A percentile compares a stretch with the other conserved stretches of the same genome.
Evolutionary conservation across 2,329 filamentous ascomycete genomes (phyloP).

Genomic region (Pyricularia sp.): DNA sequence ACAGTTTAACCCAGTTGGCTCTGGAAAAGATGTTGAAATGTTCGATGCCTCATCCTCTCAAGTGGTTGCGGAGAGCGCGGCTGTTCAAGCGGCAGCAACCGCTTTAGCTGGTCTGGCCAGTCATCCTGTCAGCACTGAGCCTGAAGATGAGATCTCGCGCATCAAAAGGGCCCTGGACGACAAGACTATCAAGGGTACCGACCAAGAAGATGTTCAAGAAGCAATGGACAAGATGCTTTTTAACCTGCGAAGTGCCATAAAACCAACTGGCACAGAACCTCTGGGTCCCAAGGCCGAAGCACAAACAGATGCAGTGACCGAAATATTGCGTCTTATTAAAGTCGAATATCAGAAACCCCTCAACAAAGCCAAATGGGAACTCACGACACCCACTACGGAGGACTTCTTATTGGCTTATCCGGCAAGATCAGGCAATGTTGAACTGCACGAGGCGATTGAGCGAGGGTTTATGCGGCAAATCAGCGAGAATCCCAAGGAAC

Average conservation of each 20-base stretch:
- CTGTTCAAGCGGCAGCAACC: background rate
- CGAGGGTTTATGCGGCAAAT: slow-evolving; percentile 75
- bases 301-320: slow-evolving; percentile 72
- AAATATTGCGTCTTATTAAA: slow-evolving; percentile 56
- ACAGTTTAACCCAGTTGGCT: background rate
- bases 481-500: slow-evolving; percentile 46
- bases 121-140: slow-evolving; percentile 4
- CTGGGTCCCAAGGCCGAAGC: slow-evolving; percentile 44
- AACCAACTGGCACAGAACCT: slow-evolving; percentile 52
- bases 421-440: slow-evolving; percentile 33
- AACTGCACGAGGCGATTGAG: slow-evolving; percentile 81
- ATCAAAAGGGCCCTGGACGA: slow-evolving; percentile 35
- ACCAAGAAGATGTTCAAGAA: slow-evolving; percentile 93
- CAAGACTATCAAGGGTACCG: slow-evolving; percentile 39
- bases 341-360: slow-evolving; percentile 50
- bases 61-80: background rate
- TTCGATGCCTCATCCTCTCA: background rate
- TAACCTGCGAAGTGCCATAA: slow-evolving; percentile 82
- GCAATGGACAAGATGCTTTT: slow-evolving; percentile 90
- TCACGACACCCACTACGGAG: slow-evolving; percentile 35
- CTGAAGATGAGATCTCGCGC: slow-evolving; percentile 12
- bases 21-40: slow-evolving; percentile 9
- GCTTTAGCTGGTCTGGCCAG: background rate
- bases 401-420: slow-evolving; percentile 53
- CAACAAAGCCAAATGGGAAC: slow-evolving; percentile 30